phyloP scores from a whole-genome alignment of 345 rosid species.

The Citrus australasica region DNA sequence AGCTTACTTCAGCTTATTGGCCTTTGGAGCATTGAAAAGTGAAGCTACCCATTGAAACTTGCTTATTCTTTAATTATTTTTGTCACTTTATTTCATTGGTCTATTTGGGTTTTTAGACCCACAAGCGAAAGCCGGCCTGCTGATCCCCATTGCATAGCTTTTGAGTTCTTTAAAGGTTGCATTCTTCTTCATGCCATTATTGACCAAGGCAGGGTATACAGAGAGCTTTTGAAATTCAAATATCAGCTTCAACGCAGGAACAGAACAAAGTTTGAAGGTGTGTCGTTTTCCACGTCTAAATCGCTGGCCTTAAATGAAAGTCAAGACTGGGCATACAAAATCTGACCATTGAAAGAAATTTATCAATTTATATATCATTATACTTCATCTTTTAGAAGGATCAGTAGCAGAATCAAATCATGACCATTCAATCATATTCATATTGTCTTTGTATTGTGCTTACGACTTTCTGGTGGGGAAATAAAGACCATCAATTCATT shows the following conservation, averaged over 20 bases:
- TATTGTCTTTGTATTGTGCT: not conserved
- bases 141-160: not conserved
- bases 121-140: slow-evolving; percentile 1
- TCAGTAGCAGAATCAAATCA: not conserved
- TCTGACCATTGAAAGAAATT: not conserved
- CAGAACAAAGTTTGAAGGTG: not conserved
- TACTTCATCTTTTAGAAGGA: not conserved
- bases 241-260: not conserved
- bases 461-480: not conserved
- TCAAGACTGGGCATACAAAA: not conserved
- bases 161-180: slow-evolving; percentile 11
- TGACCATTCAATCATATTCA: not conserved
- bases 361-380: not conserved
- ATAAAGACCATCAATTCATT: not conserved
- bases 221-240: not conserved
- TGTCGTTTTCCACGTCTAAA: not conserved
- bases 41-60: not conserved
- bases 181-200: not conserved
- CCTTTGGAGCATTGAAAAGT: slow-evolving; percentile 16
- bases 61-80: slow-evolving; percentile 1
- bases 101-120: slow-evolving; percentile 19
- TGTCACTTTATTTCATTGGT: slow-evolving; percentile 17
- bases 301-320: not conserved
- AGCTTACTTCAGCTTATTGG: slow-evolving; percentile 1
- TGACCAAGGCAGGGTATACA: not conserved